Evolutionary conservation across 2,329 filamentous ascomycete genomes (phyloP), one percentile per base, ranked within the genome.

Genomic region (Cadophora sp.): DNA sequence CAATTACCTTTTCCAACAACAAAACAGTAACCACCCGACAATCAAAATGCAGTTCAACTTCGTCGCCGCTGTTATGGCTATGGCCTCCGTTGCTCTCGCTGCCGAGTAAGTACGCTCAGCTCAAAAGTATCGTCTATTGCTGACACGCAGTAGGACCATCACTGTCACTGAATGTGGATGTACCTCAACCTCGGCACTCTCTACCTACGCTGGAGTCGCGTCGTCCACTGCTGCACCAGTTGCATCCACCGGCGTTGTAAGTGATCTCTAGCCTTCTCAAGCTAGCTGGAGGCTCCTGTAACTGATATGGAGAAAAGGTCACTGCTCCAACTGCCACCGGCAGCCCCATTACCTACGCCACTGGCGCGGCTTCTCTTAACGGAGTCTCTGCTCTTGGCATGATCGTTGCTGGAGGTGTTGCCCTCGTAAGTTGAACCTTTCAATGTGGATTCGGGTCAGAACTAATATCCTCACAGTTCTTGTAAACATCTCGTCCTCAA

Each of bases 11-110:
- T 66, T 60, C 65, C 63, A 48, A 6, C 62, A 66, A 55, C 64
- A 65, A 67, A 58, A 43, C 60, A 69, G 29, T 67, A 72, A 64
- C 63, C 59, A 70, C 65, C 58, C 55, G 75, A 74, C 72, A 70
- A 37, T 75, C 75, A 79, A 78, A 59, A 79, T 79, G 77, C 75
- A 77, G 69, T 79, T 78, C 43, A 48, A 48, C 77, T 75, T 73
- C 70, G 62, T 71, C 68, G 58, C 73, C 69, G 70, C 73, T 43
- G 40, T 16, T 16, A 43, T 43, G 40, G 40, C 40, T 62, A 43
- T 78, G 72, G 68, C 65, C 61, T 48, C 43, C n/a, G 43, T 48
- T 14, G 43, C 43, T 48, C 55, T 76, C 58, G 75, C 76, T 72
- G 71, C 73, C 68, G 77, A 75, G 40, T 43, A 43, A 16, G 40